These are phyloP conservation scores for Kwoniella mangroviensis DNA, from an alignment of 768 basidiomycete genomes.

Conservation along the genomic window DNA sequence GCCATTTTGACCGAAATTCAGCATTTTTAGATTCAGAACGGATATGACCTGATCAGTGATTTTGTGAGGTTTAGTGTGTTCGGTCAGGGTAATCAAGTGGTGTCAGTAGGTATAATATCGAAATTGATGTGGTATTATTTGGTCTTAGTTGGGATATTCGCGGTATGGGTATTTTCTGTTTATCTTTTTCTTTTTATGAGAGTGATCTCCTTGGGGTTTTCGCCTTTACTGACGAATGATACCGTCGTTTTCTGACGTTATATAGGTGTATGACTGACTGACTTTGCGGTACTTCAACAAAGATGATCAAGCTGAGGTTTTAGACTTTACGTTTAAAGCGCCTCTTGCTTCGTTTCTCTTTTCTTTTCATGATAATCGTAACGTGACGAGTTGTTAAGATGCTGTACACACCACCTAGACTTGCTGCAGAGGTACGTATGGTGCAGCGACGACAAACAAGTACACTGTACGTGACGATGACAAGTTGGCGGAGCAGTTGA, in stretches of 20 bases:
- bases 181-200: neutral
- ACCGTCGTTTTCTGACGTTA: neutral
- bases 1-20: slow-evolving; percentile 12
- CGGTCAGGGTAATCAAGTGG: neutral
- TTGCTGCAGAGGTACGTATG: too few species aligned
- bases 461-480: too few species aligned
- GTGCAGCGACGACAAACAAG: neutral
- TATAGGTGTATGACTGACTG: neutral
- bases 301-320: neutral
- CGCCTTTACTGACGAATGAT: too few species aligned
- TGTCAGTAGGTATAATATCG: too few species aligned
- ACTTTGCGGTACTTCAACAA: neutral
- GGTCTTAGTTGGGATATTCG: too few species aligned
- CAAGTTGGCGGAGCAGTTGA: too few species aligned
- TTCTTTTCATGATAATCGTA: neutral
- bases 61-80: neutral
- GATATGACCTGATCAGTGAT: neutral
- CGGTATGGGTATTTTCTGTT: too few species aligned
- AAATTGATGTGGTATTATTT: too few species aligned
- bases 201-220: neutral
- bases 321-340: neutral
- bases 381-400: neutral
- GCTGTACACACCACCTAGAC: neutral
- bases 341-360: neutral
- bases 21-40: slow-evolving; percentile 16